Evolutionary conservation across 495 filamentous ascomycete genomes (phyloP).

Genomic region (Paragyromitra xinjiangensis): DNA sequence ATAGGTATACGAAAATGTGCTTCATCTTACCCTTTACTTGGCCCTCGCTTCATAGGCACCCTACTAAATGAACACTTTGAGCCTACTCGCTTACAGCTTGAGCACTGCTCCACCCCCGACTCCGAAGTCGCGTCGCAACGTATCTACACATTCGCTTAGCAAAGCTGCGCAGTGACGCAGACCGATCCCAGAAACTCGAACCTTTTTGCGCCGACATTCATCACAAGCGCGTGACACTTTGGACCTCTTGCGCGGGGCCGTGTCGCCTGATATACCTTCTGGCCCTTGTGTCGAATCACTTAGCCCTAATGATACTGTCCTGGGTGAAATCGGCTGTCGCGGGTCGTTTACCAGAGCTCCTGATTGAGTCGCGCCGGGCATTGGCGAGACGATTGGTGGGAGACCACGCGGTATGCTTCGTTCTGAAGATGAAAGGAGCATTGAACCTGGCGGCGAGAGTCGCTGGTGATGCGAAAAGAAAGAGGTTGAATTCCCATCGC

Average conservation of each 20-base stretch:
- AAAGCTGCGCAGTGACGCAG: conserved; percentile 39
- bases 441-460: conserved; percentile 57
- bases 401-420: conserved; percentile 56
- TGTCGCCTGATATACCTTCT: conserved; percentile 63
- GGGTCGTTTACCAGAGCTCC: conserved; percentile 53
- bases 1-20: conserved; percentile 21
- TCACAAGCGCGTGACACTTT: conserved; percentile 96
- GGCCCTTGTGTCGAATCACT: conserved; percentile 48
- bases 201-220: conserved; percentile 94
- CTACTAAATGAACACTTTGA: conserved; percentile 87
- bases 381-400: conserved; percentile 58
- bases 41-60: conserved; percentile 92
- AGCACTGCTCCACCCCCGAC: conserved; percentile 78
- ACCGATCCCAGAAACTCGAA: conserved; percentile 57
- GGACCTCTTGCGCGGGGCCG: conserved; percentile 79
- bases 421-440: conserved; percentile 56
- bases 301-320: conserved; percentile 47
- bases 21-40: conserved; percentile 81
- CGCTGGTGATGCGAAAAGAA: conserved; percentile 58
- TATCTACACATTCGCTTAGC: conserved; percentile 65
- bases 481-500: conserved; percentile 58
- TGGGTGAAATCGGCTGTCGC: conserved; percentile 55
- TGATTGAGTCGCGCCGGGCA: conserved; percentile 56
- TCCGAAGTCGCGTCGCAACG: conserved; percentile 90
- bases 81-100: conserved; percentile 81